Conservation (phyloP, 257 asterid genomes). For the Plantago elongata region DNA sequence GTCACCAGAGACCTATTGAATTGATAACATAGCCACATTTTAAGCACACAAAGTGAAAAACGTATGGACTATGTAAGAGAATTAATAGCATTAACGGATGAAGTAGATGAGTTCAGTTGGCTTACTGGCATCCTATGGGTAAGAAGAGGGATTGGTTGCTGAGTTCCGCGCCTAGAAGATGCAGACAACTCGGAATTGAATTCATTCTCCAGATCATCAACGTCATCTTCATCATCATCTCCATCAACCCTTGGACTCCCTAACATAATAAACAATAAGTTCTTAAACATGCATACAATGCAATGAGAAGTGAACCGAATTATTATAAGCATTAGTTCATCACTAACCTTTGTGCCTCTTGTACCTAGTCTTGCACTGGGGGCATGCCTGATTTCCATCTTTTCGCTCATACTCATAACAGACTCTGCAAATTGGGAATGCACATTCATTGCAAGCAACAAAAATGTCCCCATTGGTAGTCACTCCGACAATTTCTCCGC, state of each 20-base stretch:
- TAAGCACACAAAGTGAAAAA: not conserved
- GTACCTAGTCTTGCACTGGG: slow-evolving; percentile 92
- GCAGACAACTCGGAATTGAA: slow-evolving; percentile 70
- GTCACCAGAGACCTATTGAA: slow-evolving; percentile 68
- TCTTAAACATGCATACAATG: slow-evolving; percentile 4
- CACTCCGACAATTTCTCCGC: slow-evolving; percentile 77
- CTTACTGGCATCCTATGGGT: slow-evolving; percentile 80
- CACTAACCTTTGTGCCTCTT: slow-evolving; percentile 73
- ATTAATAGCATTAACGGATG: not conserved
- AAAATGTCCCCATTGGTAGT: slow-evolving; percentile 61
- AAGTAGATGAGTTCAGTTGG: slow-evolving; percentile 1
- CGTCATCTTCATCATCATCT: slow-evolving; percentile 82
- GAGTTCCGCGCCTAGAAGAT: slow-evolving; percentile 79
- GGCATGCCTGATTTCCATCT: slow-evolving; percentile 87
- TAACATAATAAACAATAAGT: slow-evolving; percentile 24
- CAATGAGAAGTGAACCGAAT: not conserved
- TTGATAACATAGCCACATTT: no score
- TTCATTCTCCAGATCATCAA: slow-evolving; percentile 83
- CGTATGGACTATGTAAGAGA: not conserved
- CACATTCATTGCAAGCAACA: slow-evolving; percentile 95
- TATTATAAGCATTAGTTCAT: slow-evolving; percentile 1
- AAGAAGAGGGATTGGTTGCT: slow-evolving; percentile 83
- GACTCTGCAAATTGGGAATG: slow-evolving; percentile 87
- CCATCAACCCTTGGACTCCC: slow-evolving; percentile 94
- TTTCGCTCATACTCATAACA: slow-evolving; percentile 90